A percentile compares a stretch with the other conserved stretches of the same genome.
Evolutionary conservation across 139 green algal species (phyloP).

Genomic region (Chlorella sp.): DNA sequence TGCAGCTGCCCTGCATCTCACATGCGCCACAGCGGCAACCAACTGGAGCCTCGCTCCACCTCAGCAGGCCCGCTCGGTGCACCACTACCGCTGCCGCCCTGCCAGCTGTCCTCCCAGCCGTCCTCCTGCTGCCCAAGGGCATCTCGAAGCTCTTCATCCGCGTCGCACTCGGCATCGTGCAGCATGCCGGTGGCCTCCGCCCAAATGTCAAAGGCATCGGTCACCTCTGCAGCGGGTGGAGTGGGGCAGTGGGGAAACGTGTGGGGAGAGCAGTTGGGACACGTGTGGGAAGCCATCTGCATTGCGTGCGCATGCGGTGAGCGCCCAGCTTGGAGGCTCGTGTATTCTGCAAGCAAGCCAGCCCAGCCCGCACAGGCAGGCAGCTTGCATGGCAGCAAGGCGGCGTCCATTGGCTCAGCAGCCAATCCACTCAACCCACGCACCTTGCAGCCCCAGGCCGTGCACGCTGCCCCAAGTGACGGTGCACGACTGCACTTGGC

Average conservation of each 20-base stretch:
- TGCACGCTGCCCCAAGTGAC: slow-evolving; percentile 11
- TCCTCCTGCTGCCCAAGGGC: neutral
- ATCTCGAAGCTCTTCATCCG: neutral
- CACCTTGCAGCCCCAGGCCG: neutral
- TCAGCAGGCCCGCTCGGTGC: too few relatives aligned
- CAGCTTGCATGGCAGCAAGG: too few relatives aligned
- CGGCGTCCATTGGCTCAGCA: too few relatives aligned
- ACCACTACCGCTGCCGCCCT: neutral
- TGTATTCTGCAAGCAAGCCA: too few relatives aligned
- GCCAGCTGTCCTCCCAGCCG: neutral
- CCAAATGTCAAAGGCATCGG: slow-evolving; percentile 11
- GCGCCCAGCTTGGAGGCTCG: too few relatives aligned
- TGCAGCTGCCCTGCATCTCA: too few relatives aligned
- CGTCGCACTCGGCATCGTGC: slow-evolving; percentile 5
- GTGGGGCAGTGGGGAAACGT: neutral
- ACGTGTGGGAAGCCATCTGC: too few relatives aligned
- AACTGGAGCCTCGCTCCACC: too few relatives aligned
- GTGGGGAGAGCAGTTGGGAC: neutral
- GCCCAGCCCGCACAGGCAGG: too few relatives aligned
- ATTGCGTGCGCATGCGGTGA: too few relatives aligned
- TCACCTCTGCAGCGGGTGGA: neutral
- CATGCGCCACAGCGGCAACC: too few relatives aligned
- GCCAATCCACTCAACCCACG: neutral
- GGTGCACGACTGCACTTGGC: neutral
- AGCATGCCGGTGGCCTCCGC: slow-evolving; percentile 16